phyloP scores from a whole-genome alignment of 208 protist species.

The Leishmania tarentolae region DNA sequence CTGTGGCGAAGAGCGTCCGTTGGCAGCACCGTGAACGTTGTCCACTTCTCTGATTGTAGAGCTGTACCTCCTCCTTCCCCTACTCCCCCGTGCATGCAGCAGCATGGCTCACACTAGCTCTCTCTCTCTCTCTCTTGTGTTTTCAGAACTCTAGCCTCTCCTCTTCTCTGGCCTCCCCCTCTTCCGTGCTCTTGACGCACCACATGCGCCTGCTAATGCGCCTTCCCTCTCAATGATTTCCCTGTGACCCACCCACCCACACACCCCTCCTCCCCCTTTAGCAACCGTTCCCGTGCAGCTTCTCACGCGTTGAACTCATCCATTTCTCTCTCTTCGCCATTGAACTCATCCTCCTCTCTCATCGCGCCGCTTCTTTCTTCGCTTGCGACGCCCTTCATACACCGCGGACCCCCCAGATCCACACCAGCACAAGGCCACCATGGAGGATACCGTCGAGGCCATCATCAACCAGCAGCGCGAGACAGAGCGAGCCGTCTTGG shows the following conservation, averaged over 20 bases:
- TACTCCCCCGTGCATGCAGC: not conserved
- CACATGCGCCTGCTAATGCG: not conserved
- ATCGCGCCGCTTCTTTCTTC: constrained; percentile 2
- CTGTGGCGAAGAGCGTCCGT: not conserved
- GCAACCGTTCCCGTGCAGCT: not conserved
- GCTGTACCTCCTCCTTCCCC: not conserved
- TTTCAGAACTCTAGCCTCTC: not conserved
- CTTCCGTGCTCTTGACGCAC: not conserved
- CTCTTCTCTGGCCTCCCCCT: not conserved
- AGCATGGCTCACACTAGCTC: not conserved
- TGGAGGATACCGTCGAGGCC: constrained; percentile 38
- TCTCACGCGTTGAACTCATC: not conserved
- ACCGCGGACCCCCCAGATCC: not conserved
- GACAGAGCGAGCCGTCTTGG: constrained; percentile 62
- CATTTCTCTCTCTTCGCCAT: not conserved
- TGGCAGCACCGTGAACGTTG: not conserved
- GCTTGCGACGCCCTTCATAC: constrained; percentile 9
- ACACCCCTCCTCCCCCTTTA: not conserved
- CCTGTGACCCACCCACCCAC: too few relatives aligned
- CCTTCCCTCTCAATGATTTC: constrained; percentile 5
- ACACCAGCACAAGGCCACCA: not conserved
- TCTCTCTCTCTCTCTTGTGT: not conserved
- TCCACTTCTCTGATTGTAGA: not conserved
- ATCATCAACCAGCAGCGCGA: constrained; percentile 65
- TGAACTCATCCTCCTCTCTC: not conserved